These are phyloP conservation scores for Mucor racemosus DNA, from an alignment of 371 early-diverging fungal species.

Conservation along the genomic window DNA sequence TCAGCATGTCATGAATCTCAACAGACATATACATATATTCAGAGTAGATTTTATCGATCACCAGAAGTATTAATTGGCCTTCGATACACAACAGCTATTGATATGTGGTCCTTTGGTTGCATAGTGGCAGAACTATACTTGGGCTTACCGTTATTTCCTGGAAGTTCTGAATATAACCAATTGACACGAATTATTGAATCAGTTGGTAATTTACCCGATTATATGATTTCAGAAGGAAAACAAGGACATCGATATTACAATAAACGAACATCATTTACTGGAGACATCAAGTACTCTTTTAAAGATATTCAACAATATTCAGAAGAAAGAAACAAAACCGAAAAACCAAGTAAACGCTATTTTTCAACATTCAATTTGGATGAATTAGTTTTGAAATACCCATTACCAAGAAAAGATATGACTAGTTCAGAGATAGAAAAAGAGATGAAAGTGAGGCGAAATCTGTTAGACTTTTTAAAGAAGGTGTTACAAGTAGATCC, in stretches of 20 bases:
- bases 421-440: conserved; percentile 68
- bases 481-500: conserved; percentile 88
- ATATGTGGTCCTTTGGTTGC: conserved; percentile 99
- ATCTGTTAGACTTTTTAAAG: conserved; percentile 85
- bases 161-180: conserved; percentile 96
- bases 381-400: conserved; percentile 84
- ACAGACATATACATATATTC: conserved; percentile 96
- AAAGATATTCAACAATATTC: conserved; percentile 84
- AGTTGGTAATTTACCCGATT: conserved; percentile 65
- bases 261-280: conserved; percentile 36
- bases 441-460: conserved; percentile 65
- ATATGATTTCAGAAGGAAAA: conserved; percentile 88
- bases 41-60: conserved; percentile 96
- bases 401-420: conserved; percentile 70
- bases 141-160: conserved; percentile 95
- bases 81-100: conserved; percentile 90
- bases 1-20: conserved; percentile 93
- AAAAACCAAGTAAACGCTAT: conserved; percentile 89
- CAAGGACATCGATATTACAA: conserved; percentile 78
- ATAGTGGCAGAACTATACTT: conserved; percentile 95
- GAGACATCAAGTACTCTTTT: conserved; percentile 59
- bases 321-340: conserved; percentile 67
- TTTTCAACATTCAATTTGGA: conserved; percentile 76
- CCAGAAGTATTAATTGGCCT: conserved; percentile 96
- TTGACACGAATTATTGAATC: conserved; percentile 87